These are phyloP conservation scores for Acanthamoeba divionensis DNA, from an alignment of 208 protist species.

Conservation along the genomic window DNA sequence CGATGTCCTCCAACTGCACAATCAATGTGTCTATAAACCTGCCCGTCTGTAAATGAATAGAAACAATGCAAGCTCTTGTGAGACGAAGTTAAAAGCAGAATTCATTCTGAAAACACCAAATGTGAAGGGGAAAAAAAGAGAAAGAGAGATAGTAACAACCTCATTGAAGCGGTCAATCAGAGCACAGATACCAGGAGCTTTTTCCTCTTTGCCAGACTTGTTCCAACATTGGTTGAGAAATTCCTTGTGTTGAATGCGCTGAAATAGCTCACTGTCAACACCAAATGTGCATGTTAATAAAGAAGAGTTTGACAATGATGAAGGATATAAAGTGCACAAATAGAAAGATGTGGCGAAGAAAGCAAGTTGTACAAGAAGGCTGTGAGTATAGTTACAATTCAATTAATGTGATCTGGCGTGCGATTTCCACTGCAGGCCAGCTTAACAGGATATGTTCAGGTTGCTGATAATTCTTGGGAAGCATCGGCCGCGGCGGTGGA, in stretches of 20 bases:
- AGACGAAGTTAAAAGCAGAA: not conserved
- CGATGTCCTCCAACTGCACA: not conserved
- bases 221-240: constrained; percentile 48
- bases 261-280: not conserved
- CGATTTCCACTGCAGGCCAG: not conserved
- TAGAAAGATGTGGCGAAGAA: not conserved
- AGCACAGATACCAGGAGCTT: not conserved
- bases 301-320: not conserved
- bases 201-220: constrained; percentile 32
- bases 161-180: constrained; percentile 35
- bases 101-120: not conserved
- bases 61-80: not conserved
- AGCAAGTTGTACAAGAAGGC: too few species aligned
- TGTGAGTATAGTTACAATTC: not conserved
- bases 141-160: not conserved
- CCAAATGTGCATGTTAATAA: too few species aligned
- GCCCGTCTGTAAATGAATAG: not conserved
- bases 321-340: not conserved
- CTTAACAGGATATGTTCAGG: not conserved
- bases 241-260: constrained; percentile 30
- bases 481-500: not conserved
- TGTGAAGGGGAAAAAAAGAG: not conserved
- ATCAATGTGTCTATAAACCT: not conserved
- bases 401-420: constrained; percentile 10
- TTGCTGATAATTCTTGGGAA: constrained; percentile 17